Conservation (phyloP, 2,329 filamentous ascomycete species). For the Ophiognomonia clavigignenti-juglandacearum region DNA sequence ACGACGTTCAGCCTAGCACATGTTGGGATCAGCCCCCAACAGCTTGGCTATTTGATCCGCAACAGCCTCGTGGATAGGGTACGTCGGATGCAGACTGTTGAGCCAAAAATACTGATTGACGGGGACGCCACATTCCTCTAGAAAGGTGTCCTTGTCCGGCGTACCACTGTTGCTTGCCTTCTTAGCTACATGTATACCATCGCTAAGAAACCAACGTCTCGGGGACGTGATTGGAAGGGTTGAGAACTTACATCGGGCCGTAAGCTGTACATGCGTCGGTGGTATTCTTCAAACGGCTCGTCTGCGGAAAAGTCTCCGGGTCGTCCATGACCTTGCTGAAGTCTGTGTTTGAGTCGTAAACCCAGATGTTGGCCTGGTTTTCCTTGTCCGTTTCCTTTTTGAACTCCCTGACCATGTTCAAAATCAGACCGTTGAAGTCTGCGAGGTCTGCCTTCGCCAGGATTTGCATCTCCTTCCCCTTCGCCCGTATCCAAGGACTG, state of each 20-base stretch:
- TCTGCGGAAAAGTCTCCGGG: slow-evolving; percentile 36
- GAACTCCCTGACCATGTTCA: slow-evolving; percentile 31
- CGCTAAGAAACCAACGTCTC: background rate
- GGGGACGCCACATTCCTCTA: slow-evolving; percentile 42
- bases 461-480: slow-evolving; percentile 29
- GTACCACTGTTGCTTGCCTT: slow-evolving; percentile 35
- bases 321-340: slow-evolving; percentile 49
- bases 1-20: slow-evolving; percentile 26
- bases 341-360: slow-evolving; percentile 47
- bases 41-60: slow-evolving; percentile 42
- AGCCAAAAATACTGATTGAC: slow-evolving; percentile 64
- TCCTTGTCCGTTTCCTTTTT: slow-evolving; percentile 11
- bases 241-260: slow-evolving; percentile 38
- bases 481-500: slow-evolving; percentile 40
- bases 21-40: slow-evolving; percentile 32
- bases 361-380: slow-evolving; percentile 41
- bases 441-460: slow-evolving; percentile 38
- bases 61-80: slow-evolving; percentile 55
- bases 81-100: slow-evolving; percentile 60
- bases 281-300: slow-evolving; percentile 47
- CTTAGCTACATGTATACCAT: background rate
- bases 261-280: slow-evolving; percentile 52
- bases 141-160: slow-evolving; percentile 33
- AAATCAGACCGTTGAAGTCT: slow-evolving; percentile 46
- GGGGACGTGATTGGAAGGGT: background rate